A percentile compares a stretch with the other conserved stretches of the same genome.
Evolutionary conservation across 352 stramenopile genomes (phyloP).

Genomic region (Thalassiosira livingstoniorum): DNA sequence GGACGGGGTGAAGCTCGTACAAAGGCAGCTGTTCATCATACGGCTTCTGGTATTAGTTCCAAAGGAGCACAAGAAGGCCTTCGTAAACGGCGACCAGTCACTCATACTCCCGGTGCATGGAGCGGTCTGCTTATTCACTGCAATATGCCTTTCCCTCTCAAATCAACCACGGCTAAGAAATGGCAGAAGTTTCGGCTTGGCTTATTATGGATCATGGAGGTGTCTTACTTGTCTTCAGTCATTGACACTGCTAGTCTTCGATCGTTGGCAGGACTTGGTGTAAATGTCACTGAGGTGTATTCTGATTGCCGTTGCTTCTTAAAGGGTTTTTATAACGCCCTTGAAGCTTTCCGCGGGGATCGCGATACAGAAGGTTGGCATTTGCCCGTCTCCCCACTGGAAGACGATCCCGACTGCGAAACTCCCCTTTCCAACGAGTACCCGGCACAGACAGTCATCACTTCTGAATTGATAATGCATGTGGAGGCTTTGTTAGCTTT

Average conservation of each 20-base stretch:
- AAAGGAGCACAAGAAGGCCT: conserved; percentile 28
- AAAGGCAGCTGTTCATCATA: background rate
- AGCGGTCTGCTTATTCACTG: conserved; percentile 40
- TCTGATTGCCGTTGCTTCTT: background rate
- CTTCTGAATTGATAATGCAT: conserved; percentile 15
- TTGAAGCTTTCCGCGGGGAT: conserved; percentile 3
- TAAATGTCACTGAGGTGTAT: conserved; percentile 27
- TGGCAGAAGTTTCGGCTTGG: conserved; percentile 34
- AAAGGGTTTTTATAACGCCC: conserved; percentile 29
- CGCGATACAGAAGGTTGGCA: conserved; percentile 14
- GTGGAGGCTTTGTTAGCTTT: background rate
- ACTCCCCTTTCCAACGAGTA: background rate
- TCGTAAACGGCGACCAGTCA: conserved; percentile 30
- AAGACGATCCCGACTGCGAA: background rate
- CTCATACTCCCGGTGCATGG: conserved; percentile 33
- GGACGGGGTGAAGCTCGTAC: background rate
- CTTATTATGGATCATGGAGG: conserved; percentile 22
- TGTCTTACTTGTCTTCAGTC: background rate
- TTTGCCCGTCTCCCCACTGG: background rate
- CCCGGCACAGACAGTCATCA: background rate
- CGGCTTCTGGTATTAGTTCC: conserved; percentile 38
- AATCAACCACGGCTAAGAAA: conserved; percentile 48
- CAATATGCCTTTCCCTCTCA: conserved; percentile 36
- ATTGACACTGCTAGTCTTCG: conserved; percentile 31
- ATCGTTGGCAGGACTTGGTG: conserved; percentile 31